Percentiles rank a stretch among this genome's conserved stretches.
Evolutionary conservation across 2,329 filamentous ascomycete species (phyloP).

Genomic region (Gaeumannomyces sp.): DNA sequence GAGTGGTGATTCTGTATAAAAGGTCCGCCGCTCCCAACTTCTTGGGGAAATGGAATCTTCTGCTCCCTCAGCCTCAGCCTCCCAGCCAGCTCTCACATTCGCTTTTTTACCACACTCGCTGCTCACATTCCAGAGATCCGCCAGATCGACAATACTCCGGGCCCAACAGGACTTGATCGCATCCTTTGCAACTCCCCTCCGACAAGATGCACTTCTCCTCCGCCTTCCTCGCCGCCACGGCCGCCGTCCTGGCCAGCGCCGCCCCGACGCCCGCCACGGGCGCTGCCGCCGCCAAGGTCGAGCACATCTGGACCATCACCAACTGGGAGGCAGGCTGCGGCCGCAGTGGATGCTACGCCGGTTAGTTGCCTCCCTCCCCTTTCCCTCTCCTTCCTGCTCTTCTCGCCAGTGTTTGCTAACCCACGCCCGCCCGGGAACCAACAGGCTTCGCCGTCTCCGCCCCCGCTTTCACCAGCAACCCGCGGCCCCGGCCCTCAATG

Average conservation of each 20-base stretch:
- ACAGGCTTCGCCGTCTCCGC: neutral
- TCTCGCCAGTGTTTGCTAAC: too few relatives aligned
- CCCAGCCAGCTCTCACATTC: neutral
- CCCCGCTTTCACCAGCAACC: neutral
- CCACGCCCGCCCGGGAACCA: too few relatives aligned
- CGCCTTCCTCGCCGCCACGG: constrained; percentile 2
- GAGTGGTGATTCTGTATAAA: neutral
- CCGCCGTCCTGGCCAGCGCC: neutral
- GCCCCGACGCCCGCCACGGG: neutral
- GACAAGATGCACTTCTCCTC: constrained; percentile 7
- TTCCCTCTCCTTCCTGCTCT: neutral
- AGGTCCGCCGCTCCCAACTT: neutral
- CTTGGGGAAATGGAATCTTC: neutral
- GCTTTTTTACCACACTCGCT: neutral
- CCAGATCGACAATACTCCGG: too few relatives aligned
- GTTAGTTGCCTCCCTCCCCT: constrained; percentile 1
- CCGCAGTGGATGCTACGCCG: constrained; percentile 10
- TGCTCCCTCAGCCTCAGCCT: neutral
- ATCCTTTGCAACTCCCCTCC: neutral
- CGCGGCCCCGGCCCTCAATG: constrained; percentile 3
- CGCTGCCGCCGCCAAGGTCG: neutral
- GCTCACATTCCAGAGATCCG: neutral
- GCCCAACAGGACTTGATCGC: neutral
- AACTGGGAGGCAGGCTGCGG: constrained; percentile 12
- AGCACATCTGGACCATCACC: constrained; percentile 13